Evolutionary conservation across 202 grass and related monocot genomes (phyloP).

Genomic region (Setaria italica): DNA sequence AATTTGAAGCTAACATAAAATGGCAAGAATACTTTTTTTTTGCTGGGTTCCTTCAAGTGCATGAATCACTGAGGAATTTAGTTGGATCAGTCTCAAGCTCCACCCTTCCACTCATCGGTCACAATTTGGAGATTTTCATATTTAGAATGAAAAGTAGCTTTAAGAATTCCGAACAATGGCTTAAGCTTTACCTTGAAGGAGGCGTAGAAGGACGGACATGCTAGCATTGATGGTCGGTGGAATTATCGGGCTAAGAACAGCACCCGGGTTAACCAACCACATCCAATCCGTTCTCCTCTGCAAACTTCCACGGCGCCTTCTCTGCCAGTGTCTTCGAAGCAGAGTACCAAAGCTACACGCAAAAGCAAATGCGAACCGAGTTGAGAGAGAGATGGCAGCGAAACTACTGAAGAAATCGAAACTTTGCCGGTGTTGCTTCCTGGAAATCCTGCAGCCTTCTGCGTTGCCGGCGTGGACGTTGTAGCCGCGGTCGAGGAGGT

Average conservation of each 20-base stretch:
- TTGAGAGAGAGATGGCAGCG: neutral
- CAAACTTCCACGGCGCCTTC: conserved; percentile 88
- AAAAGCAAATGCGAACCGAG: neutral
- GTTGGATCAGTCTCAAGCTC: no score
- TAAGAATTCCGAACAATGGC: neutral
- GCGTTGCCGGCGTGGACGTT: no score
- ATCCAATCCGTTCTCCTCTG: conserved; percentile 76
- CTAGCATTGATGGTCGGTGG: conserved; percentile 71
- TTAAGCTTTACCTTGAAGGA: conserved; percentile 62
- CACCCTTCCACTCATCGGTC: no score
- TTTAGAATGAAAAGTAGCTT: neutral
- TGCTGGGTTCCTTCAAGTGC: no score
- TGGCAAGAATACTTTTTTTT: no score
- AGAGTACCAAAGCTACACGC: conserved; percentile 84
- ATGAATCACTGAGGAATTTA: no score
- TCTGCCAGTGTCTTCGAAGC: conserved; percentile 82
- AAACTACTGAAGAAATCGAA: neutral
- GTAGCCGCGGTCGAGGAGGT: no score
- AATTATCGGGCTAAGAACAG: conserved; percentile 76
- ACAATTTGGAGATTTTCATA: neutral
- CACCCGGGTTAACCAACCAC: conserved; percentile 76
- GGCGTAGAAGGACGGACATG: conserved; percentile 68
- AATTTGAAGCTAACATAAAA: no score
- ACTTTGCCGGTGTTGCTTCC: neutral
- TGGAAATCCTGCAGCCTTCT: neutral